A percentile compares a stretch with the other conserved stretches of the same genome.
These are phyloP conservation scores for Aphanomyces astaci DNA, from an alignment of 352 stramenopile genomes.

Conservation along the genomic window DNA sequence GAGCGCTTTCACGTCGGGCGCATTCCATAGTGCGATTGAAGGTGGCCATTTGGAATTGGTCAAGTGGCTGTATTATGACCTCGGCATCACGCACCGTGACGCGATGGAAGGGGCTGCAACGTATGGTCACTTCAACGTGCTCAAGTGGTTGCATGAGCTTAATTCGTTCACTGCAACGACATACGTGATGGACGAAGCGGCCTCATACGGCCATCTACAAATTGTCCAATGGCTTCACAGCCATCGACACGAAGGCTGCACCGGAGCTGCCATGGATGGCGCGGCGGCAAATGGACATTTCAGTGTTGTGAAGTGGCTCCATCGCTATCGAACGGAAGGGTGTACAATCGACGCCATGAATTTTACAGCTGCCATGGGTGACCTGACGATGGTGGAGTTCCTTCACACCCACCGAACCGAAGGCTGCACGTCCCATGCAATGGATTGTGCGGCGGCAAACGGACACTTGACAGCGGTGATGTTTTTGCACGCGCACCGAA, in stretches of 20 bases:
- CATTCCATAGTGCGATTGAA: background rate
- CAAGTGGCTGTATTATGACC: background rate
- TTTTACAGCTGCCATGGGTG: background rate
- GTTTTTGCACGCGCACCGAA: background rate
- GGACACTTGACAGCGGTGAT: background rate
- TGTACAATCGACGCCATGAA: background rate
- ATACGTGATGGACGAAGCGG: background rate
- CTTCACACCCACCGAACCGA: background rate
- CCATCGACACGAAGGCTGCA: background rate
- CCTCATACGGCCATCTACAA: background rate
- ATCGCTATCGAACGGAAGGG: background rate
- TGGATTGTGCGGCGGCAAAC: background rate
- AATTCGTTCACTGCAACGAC: background rate
- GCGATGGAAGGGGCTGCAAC: background rate
- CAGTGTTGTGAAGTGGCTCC: background rate
- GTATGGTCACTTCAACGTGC: background rate
- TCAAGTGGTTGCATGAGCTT: background rate
- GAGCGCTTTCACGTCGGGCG: background rate
- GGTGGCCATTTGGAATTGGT: background rate
- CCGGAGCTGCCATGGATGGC: background rate
- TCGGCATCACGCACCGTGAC: background rate
- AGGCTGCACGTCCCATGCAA: background rate
- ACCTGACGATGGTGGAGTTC: background rate
- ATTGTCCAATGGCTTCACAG: background rate
- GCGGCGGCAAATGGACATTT: background rate